These are phyloP conservation scores for Cucurbitaria berberidis DNA, from an alignment of 2,329 filamentous ascomycete genomes.

Conservation along the genomic window DNA sequence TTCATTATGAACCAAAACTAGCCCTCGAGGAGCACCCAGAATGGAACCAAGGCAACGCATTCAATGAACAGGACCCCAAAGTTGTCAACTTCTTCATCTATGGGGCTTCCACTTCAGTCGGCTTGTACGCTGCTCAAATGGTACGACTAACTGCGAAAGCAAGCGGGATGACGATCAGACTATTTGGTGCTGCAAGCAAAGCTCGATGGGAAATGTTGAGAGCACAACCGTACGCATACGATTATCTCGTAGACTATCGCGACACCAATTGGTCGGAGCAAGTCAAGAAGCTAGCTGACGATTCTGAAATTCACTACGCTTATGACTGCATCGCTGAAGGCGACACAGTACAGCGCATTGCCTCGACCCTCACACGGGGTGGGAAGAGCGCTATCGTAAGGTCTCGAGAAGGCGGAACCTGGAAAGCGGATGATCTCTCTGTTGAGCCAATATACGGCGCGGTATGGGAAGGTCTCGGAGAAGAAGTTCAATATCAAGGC, in stretches of 20 bases:
- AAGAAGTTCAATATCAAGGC: slow-evolving; percentile 49
- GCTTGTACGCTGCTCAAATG: slow-evolving; percentile 43
- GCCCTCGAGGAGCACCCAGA: slow-evolving; percentile 17
- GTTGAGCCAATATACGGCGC: slow-evolving; percentile 50
- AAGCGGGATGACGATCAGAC: slow-evolving; percentile 20
- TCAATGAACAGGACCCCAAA: not conserved
- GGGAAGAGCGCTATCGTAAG: slow-evolving; percentile 42
- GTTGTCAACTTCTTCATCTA: slow-evolving; percentile 37
- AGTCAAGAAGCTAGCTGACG: slow-evolving; percentile 29
- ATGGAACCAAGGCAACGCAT: not conserved
- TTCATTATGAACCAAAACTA: slow-evolving; percentile 26
- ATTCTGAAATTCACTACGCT: slow-evolving; percentile 44
- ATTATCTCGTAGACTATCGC: slow-evolving; percentile 50
- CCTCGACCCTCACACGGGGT: slow-evolving; percentile 30
- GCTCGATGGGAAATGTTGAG: slow-evolving; percentile 34
- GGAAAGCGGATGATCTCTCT: slow-evolving; percentile 30
- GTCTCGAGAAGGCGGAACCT: slow-evolving; percentile 38
- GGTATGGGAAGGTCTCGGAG: slow-evolving; percentile 53
- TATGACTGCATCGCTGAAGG: slow-evolving; percentile 53
- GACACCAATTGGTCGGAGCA: slow-evolving; percentile 44
- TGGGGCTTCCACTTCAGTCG: slow-evolving; percentile 45
- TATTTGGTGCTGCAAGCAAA: slow-evolving; percentile 36
- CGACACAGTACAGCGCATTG: slow-evolving; percentile 41
- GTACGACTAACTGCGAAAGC: slow-evolving; percentile 25
- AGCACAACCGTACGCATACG: slow-evolving; percentile 47